These are phyloP conservation scores for Botryotinia globosa DNA, from an alignment of 2,329 filamentous ascomycete species.

Conservation along the genomic window DNA sequence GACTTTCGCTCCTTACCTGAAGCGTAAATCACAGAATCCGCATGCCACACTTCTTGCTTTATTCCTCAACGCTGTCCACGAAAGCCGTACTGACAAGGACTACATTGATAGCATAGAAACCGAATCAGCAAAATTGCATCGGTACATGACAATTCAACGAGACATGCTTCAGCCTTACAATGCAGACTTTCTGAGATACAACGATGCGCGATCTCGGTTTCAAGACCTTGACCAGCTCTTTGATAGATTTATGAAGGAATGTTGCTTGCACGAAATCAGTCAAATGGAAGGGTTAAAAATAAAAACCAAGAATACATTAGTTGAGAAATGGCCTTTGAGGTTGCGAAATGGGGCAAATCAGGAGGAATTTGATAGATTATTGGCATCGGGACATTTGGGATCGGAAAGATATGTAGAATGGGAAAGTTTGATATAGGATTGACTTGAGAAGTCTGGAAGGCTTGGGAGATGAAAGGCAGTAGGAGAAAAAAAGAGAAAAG, in stretches of 20 bases:
- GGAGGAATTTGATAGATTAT: slow-evolving; percentile 14
- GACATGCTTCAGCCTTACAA: background rate
- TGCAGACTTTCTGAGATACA: background rate
- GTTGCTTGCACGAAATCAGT: background rate
- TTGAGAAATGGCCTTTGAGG: slow-evolving; percentile 24
- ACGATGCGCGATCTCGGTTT: background rate
- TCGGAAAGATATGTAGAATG: slow-evolving; percentile 24
- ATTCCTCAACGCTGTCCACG: slow-evolving; percentile 18
- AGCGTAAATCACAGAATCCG: slow-evolving; percentile 15
- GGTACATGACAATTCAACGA: background rate
- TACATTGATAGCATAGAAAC: background rate
- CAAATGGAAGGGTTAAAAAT: slow-evolving; percentile 6
- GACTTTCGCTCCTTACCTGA: slow-evolving; percentile 11
- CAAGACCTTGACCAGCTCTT: slow-evolving; percentile 3
- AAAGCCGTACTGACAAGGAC: background rate
- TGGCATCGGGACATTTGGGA: background rate
- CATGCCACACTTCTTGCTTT: slow-evolving; percentile 21
- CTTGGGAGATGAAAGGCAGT: background rate
- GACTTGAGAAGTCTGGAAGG: background rate
- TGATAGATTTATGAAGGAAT: background rate
- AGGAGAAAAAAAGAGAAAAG: background rate
- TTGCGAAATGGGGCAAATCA: slow-evolving; percentile 6
- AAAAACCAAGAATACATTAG: slow-evolving; percentile 19
- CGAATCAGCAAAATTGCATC: background rate
- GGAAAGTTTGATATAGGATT: slow-evolving; percentile 34